A percentile compares a stretch with the other conserved stretches of the same genome.
Conservation (phyloP, 1,139 yeast genomes). For the Hyphopichia wangnamkhiaoensis region DNA sequence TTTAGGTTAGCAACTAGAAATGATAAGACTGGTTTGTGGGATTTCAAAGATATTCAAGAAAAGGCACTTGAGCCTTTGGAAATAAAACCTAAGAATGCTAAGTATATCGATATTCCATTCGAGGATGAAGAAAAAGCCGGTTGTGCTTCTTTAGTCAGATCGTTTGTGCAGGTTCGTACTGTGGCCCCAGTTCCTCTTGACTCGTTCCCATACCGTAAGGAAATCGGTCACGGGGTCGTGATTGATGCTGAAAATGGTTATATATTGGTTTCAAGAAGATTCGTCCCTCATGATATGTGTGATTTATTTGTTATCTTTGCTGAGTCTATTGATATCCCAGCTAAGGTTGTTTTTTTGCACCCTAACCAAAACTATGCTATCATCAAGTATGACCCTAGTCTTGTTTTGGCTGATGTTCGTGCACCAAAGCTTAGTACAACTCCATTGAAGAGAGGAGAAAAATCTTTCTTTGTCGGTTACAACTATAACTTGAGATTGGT, state of each 20-base stretch:
- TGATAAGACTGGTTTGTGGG: slow-evolving; percentile 87
- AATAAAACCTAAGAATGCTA: slow-evolving; percentile 58
- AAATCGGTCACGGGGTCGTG: slow-evolving; percentile 74
- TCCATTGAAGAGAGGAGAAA: slow-evolving; percentile 75
- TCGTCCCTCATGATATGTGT: slow-evolving; percentile 83
- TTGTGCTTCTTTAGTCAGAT: slow-evolving; percentile 51
- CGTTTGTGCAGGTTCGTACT: slow-evolving; percentile 69
- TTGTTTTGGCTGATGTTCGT: slow-evolving; percentile 44
- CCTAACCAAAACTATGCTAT: slow-evolving; percentile 88
- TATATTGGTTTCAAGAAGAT: slow-evolving; percentile 74
- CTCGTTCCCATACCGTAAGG: slow-evolving; percentile 64
- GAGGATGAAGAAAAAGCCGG: slow-evolving; percentile 46
- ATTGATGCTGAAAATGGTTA: slow-evolving; percentile 80
- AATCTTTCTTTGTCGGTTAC: slow-evolving; percentile 75
- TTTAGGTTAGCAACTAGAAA: slow-evolving; percentile 76
- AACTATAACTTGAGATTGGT: slow-evolving; percentile 70
- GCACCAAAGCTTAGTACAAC: slow-evolving; percentile 63
- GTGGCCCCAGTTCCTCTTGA: slow-evolving; percentile 71
- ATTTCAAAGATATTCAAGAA: slow-evolving; percentile 67
- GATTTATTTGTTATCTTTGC: slow-evolving; percentile 82
- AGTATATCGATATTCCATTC: slow-evolving; percentile 68
- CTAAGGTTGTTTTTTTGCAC: slow-evolving; percentile 77
- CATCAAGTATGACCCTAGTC: slow-evolving; percentile 74
- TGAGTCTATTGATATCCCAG: slow-evolving; percentile 82
- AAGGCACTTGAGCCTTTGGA: slow-evolving; percentile 55